Evolutionary conservation across 805 yeast genomes (phyloP).

Genomic region (Myxozyma geophila): DNA sequence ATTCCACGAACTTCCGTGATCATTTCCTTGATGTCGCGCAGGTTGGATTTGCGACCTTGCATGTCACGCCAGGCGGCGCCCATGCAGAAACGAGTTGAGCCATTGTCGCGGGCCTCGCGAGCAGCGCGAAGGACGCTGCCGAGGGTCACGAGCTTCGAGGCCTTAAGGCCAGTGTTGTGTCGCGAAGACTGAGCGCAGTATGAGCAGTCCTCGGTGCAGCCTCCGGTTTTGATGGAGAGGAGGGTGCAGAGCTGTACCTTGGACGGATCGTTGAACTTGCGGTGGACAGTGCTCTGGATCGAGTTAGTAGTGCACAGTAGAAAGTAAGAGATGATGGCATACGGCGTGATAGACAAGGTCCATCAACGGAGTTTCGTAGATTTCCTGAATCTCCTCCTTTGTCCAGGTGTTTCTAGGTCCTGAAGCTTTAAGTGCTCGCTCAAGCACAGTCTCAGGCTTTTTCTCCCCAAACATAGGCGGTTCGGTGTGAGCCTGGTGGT

Average conservation of each 20-base stretch:
- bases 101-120: conserved; percentile 65
- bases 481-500: conserved; percentile 2
- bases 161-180: conserved; percentile 71
- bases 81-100: conserved; percentile 79
- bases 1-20: conserved; percentile 64
- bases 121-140: conserved; percentile 72
- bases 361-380: conserved; percentile 68
- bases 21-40: conserved; percentile 67
- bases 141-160: conserved; percentile 63
- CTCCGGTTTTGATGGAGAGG: conserved; percentile 76
- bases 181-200: conserved; percentile 79
- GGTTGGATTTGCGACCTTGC: conserved; percentile 73
- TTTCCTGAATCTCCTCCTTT: conserved; percentile 59
- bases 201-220: conserved; percentile 80
- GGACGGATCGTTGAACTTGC: conserved; percentile 66
- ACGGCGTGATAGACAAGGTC: conserved; percentile 60
- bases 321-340: background rate
- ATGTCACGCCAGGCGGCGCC: conserved; percentile 91
- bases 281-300: conserved; percentile 50
- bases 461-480: background rate
- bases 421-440: conserved; percentile 16
- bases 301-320: background rate
- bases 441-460: conserved; percentile 4
- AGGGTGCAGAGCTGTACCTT: conserved; percentile 78
- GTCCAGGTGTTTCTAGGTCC: conserved; percentile 56